These are phyloP conservation scores for Tuber borchii DNA, from an alignment of 495 filamentous ascomycete species.

Conservation along the genomic window DNA sequence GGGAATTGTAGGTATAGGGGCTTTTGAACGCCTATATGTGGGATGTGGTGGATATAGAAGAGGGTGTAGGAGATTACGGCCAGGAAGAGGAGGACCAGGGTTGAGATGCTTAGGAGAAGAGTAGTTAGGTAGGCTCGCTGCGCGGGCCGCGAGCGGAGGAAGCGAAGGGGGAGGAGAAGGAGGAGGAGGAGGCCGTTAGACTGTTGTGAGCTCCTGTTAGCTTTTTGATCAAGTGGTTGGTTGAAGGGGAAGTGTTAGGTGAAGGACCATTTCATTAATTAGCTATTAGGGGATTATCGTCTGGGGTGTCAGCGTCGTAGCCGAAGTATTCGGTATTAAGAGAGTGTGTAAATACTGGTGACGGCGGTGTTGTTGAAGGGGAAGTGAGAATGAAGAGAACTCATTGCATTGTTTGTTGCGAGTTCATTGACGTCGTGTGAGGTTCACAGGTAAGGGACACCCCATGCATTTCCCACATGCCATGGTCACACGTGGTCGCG, in stretches of 20 bases:
- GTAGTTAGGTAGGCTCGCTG: slow-evolving; percentile 71
- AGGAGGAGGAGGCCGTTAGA: slow-evolving; percentile 28
- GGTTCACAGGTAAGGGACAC: not conserved
- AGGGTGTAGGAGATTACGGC: slow-evolving; percentile 52
- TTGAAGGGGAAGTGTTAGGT: not conserved
- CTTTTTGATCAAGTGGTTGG: slow-evolving; percentile 5
- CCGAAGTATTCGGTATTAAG: not conserved
- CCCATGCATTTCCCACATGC: not conserved
- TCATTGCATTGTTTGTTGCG: not conserved
- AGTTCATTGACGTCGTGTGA: not conserved
- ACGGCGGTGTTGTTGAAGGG: not conserved
- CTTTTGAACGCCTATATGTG: slow-evolving; percentile 51
- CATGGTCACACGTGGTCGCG: not conserved
- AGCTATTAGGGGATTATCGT: not conserved
- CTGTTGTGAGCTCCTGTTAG: slow-evolving; percentile 37
- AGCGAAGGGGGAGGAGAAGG: slow-evolving; percentile 37
- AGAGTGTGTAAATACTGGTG: not conserved
- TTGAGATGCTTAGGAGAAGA: slow-evolving; percentile 61
- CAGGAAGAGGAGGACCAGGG: slow-evolving; percentile 29
- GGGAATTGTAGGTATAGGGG: slow-evolving; percentile 21
- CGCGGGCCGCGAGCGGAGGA: slow-evolving; percentile 51
- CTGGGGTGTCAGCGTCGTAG: not conserved
- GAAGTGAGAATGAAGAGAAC: not conserved
- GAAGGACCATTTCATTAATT: not conserved
- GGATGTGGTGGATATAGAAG: slow-evolving; percentile 79